A percentile compares a stretch with the other conserved stretches of the same genome.
Evolutionary conservation across 1,284 basidiomycete genomes (phyloP).

Genomic region (Trichosporon coremiiforme): DNA sequence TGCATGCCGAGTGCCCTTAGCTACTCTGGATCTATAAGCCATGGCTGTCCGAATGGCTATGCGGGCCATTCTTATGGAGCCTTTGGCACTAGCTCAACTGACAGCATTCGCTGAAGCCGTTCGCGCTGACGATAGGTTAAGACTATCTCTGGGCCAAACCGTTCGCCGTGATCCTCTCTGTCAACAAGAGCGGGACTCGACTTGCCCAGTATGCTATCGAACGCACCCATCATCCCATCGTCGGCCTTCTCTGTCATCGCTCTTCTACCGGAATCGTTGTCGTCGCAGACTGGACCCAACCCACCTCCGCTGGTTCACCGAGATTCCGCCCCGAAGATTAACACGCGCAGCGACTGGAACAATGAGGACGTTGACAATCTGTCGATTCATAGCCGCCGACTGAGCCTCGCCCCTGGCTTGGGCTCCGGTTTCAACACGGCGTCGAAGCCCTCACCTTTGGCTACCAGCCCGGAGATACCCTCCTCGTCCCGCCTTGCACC

Average conservation of each 20-base stretch:
- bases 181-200: neutral
- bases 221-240: constrained; percentile 15
- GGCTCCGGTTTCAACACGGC: constrained; percentile 36
- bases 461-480: constrained; percentile 12
- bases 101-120: neutral
- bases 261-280: constrained; percentile 40
- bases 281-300: neutral
- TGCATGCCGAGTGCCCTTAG: neutral
- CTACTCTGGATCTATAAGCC: neutral
- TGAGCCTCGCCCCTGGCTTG: constrained; percentile 47
- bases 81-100: neutral
- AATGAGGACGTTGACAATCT: constrained; percentile 22
- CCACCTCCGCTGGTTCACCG: constrained; percentile 11
- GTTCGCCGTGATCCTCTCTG: neutral
- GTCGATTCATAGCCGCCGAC: constrained; percentile 37
- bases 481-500: constrained; percentile 15
- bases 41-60: neutral
- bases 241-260: constrained; percentile 41
- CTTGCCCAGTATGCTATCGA: neutral
- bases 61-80: too few species aligned
- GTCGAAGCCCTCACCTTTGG: neutral
- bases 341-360: constrained; percentile 20
- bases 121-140: neutral
- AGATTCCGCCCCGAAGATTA: neutral
- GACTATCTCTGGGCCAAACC: neutral